These are phyloP conservation scores for Endocladia muricata DNA, from an alignment of 31 red algal species.

Conservation along the genomic window DNA sequence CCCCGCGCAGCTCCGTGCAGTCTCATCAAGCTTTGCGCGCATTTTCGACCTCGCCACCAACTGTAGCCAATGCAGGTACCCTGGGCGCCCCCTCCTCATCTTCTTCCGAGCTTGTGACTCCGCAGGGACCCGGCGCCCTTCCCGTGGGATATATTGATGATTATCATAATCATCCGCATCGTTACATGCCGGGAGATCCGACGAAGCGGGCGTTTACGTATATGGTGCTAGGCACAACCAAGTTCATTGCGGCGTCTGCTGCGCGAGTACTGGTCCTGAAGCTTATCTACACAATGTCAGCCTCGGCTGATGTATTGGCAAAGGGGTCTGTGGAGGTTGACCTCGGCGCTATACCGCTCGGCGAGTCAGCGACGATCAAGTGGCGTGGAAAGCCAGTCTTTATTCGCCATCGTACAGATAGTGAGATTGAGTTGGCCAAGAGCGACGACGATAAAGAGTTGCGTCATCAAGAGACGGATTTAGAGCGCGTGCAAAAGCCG, in stretches of 20 bases:
- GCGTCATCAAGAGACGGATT: slow-evolving; percentile 82
- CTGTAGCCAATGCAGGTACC: slow-evolving; percentile 63
- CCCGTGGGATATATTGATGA: slow-evolving; percentile 90
- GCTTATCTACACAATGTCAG: slow-evolving; percentile 92
- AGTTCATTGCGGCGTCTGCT: slow-evolving; percentile 88
- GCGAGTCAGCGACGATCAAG: slow-evolving; percentile 90
- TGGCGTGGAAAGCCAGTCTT: slow-evolving; percentile 98
- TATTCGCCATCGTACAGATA: slow-evolving; percentile 87
- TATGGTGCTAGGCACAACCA: slow-evolving; percentile 84
- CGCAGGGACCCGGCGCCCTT: slow-evolving; percentile 64
- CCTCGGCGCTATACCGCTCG: slow-evolving; percentile 76
- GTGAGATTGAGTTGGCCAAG: slow-evolving; percentile 72
- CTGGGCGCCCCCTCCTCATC: slow-evolving; percentile 36
- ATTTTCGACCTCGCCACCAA: slow-evolving; percentile 42
- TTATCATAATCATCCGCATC: slow-evolving; percentile 84
- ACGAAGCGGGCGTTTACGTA: slow-evolving; percentile 94
- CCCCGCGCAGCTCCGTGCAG: too few species aligned
- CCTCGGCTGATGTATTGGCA: slow-evolving; percentile 92
- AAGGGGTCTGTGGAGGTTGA: slow-evolving; percentile 86
- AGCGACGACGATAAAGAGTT: slow-evolving; percentile 77
- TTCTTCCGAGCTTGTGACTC: slow-evolving; percentile 40
- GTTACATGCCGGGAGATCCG: slow-evolving; percentile 81
- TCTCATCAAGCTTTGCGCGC: slow-evolving; percentile 22
- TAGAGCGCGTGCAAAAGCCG: slow-evolving; percentile 74
- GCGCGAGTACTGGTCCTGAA: slow-evolving; percentile 84